Evolutionary conservation across 1,284 basidiomycete species (phyloP), one percentile per base, ranked within the genome.

Genomic region (Ceratobasidium sp.): DNA sequence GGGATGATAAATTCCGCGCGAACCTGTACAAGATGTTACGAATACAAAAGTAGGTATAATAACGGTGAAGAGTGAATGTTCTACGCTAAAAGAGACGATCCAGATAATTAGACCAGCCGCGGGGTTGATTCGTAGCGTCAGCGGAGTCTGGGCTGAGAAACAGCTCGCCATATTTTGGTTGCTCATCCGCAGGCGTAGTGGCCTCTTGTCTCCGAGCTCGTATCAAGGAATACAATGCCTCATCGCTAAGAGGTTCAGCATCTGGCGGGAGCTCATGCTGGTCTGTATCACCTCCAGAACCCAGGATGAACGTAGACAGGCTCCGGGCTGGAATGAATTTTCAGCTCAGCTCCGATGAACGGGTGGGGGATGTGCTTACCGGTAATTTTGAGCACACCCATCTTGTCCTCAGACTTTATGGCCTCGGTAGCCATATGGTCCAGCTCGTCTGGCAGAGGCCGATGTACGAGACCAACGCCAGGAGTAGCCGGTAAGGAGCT

Each of bases 351-450:
- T 49, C 49, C 56, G 68, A 59, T 34, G 39, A 59, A 46, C n/a
- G 51, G 7, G 11, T 29, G n/a, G 24, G 16, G 34, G 37, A 9
- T 19, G 48, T 31, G 34, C 68, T 48, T 54, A 71, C 68, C 56
- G 31, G 68, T 71, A 31, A 71, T 27, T n/a, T 59, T 59, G 41
- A 71, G 68, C 43, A 71, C 68, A 13, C 68, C 68, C 68, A 71
- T 71, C 41, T 71, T 71, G 27, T 71, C 68, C 39, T 71, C 68
- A 1, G 68, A 71, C 31, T 34, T n/a, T 59, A 71, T 71, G 6
- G 68, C 54, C 43, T 71, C 54, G 16, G 54, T 59, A 14, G 68
- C 68, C 68, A 71, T 71, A 37, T 46, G 39, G 27, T 71, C 68
- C 41, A 71, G 24, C 41, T 71, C 68, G 54, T 71, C 68, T 16